phyloP scores from a whole-genome alignment of 305 asterid species.

The Ilex paraguariensis region DNA sequence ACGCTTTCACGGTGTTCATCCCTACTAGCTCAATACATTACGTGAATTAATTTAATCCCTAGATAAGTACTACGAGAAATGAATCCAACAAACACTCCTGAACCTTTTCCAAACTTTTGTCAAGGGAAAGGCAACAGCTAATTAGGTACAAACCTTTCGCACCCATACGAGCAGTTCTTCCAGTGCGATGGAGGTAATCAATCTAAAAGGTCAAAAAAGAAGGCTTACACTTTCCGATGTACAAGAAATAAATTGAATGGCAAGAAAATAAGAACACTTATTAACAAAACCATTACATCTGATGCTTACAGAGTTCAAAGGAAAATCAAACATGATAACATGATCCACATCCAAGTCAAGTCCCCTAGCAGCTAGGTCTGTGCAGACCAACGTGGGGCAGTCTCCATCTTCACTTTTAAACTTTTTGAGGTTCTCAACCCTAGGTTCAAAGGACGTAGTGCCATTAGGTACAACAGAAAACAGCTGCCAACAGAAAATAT shows the following conservation, averaged over 20 bases:
- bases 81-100: no score
- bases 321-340: slow-evolving; percentile 98
- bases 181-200: slow-evolving; percentile 98
- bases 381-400: slow-evolving; percentile 97
- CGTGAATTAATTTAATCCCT: no score
- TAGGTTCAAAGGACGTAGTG: slow-evolving; percentile 6
- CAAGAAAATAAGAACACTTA: neutral
- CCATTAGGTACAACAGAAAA: no score
- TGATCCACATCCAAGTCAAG: slow-evolving; percentile 98
- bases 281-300: neutral
- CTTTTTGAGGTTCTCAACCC: slow-evolving; percentile 78
- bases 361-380: slow-evolving; percentile 98
- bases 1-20: no score
- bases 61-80: no score
- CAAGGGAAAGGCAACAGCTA: no score
- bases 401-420: slow-evolving; percentile 91
- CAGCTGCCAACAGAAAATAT: no score
- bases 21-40: no score
- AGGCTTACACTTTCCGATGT: slow-evolving; percentile 5
- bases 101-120: no score
- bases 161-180: slow-evolving; percentile 99
- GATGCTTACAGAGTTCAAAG: slow-evolving; percentile 80
- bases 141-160: slow-evolving; percentile 66
- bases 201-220: slow-evolving; percentile 41
- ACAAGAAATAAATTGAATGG: neutral